Evolutionary conservation across 1,139 yeast species (phyloP), one percentile per base, ranked within the genome.

Genomic region (Hyphopichia fennica): DNA sequence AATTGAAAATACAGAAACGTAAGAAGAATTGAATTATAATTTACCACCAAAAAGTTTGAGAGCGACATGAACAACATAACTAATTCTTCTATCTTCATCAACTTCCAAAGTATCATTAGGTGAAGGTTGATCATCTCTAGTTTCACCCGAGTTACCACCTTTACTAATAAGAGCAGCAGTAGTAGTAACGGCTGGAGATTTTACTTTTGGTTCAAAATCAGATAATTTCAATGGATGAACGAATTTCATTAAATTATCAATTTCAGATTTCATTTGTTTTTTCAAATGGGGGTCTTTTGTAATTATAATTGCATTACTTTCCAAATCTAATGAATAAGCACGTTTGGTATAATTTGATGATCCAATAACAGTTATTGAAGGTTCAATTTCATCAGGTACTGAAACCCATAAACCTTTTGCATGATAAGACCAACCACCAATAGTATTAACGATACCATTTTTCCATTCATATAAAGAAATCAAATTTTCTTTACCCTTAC

Each of bases 331-430:
- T 10, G 86, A 76, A 57, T 93, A 93, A 0, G 98, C 91, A 46
- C 99, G 74, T 49, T 86, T 81, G 0, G 99, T 95, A 60, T 90
- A 93, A 60, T 93, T 93, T 0, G 97, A 89, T 0, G 96, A 88
- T 1, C 99, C 99, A 42, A 93, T 75, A 3, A 91, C 81, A 0
- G 97, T 87, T 20, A 88, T 69, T 34, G 84, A 75, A 2, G 96
- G 96, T 23, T 66, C 57, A 0, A 54, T 52, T 43, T 80, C 84
- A 7, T 68, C 72, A 0, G 90, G 87, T 7, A 77, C 77, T 7
- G 82, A 75, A 1, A 88, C 67, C 99, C 99, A 93, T 14, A 90
- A 69, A 0, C 99, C 99, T 60, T 93, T 93, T n/a, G 99, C 99
- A 58, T 93, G 99, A 61, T 93, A 93, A 0, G 97, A 88, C 99